phyloP scores from a whole-genome alignment of 345 rosid genomes.

The Triadica sebifera region DNA sequence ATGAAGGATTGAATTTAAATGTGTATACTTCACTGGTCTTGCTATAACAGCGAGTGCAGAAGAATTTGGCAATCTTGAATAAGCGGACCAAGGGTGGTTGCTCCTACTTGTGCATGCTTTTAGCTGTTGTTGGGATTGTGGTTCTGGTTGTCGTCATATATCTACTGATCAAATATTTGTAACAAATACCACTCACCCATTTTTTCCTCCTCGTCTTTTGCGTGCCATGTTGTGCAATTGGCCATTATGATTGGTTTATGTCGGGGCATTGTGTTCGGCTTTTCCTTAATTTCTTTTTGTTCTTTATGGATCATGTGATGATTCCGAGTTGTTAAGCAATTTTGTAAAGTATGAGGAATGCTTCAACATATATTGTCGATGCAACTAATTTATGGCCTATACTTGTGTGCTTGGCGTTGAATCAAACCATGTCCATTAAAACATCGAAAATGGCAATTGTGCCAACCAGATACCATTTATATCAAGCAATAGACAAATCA shows the following conservation, averaged over 20 bases:
- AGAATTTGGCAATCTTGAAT: slow-evolving; percentile 82
- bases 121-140: slow-evolving; percentile 74
- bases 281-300: not conserved
- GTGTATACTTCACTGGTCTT: slow-evolving; percentile 6
- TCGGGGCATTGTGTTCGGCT: slow-evolving; percentile 5
- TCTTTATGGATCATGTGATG: not conserved
- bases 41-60: slow-evolving; percentile 78
- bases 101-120: slow-evolving; percentile 64
- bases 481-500: too few species aligned
- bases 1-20: not conserved
- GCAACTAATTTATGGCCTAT: too few species aligned
- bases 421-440: too few species aligned
- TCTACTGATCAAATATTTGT: slow-evolving; percentile 72
- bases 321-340: slow-evolving; percentile 4
- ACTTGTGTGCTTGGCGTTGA: too few species aligned
- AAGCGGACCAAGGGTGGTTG: slow-evolving; percentile 91
- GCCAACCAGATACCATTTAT: too few species aligned
- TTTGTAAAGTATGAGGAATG: not conserved
- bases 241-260: not conserved
- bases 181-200: slow-evolving; percentile 12
- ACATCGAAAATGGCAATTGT: too few species aligned
- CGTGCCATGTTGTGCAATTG: slow-evolving; percentile 4
- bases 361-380: too few species aligned
- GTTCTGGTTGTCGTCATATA: slow-evolving; percentile 64
- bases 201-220: slow-evolving; percentile 1